Evolutionary conservation across 2,329 filamentous ascomycete genomes (phyloP), one percentile per base, ranked within the genome.

Genomic region (Xenoacremonium recifei): DNA sequence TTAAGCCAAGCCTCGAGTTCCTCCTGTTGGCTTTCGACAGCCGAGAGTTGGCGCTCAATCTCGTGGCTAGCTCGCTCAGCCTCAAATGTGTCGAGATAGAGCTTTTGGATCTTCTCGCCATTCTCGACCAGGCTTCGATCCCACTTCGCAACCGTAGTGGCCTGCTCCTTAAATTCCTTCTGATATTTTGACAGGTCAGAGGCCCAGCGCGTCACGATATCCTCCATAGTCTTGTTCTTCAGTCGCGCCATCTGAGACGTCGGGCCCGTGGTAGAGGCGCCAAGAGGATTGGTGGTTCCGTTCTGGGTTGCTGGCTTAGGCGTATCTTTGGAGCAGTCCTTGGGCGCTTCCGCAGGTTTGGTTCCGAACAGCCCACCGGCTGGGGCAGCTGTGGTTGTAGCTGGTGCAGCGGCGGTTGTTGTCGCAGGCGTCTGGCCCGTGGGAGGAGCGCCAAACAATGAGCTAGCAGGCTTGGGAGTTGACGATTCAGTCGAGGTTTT

Each of bases 211-310:
- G 89, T 96, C 52, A 99, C 90, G 50, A 99, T 96, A 64, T 99
- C 93, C 60, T 99, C 93, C 87, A 99, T 96, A 1, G 92, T 96
- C 71, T 96, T 97, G 68, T 96, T 96, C 74, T 96, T 96, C 27
- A 99, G 75, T 20, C 93, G 85, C 4, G 92, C 93, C 58, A 95
- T 82, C 43, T 90, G 85, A 13, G 93, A 92, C 3, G 84, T 73
- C 2, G 91, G 89, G 0, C 91, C 91, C 23, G 81, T 75, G 4
- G 88, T 95, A 2, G 90, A 95, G 20, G 84, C 81, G 15, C 81
- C 82, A 36, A 92, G 69, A 20, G 61, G 51, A 34, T 62, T 73
- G 18, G 67, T 51, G 10, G 61, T 58, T 16, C 58, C 54, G 27
- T 45, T 63, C 32, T 62, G 56, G 13, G 59, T 41, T 18, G 53